Base-by-base conservation (phyloP, 2,329 filamentous ascomycete species). In the Phyllosticta paracitricarpa region DNA sequence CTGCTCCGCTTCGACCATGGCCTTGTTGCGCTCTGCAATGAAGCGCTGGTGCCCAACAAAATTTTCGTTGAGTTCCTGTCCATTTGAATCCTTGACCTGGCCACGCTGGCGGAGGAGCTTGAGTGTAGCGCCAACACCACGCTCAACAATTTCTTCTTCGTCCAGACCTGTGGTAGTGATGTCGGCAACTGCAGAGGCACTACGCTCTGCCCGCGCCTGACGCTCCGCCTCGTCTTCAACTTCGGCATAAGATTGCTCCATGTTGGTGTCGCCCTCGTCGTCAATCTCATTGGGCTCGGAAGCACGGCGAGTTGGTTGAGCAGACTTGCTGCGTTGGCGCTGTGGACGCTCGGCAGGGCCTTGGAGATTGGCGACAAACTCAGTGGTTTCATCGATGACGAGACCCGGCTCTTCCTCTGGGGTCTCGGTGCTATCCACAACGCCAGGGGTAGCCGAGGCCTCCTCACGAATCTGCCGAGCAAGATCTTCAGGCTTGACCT, bases 331-430 rank as follows among this genome's bases (percentile, higher is more conserved):
- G 74, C 81, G 69, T 71, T 81, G 76, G 10, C 81, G 68, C 33
- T 76, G 73, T 19, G 68, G 66, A 6, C 66, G 67, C 40, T 71
- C 68, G 2, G 77, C 82, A 14, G 87, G 84, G 62, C 87, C 88
- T 70, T 87, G 88, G 61, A 99, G 76, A 60, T 91, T 91, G 26
- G 91, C 88, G 30, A 99, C 89, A 68, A 99, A 99, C 68, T 96
- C 92, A 0, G 91, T 91, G 0, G 93, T 96, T 71, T 97, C 94
- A 63, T 97, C 93, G 62, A 99, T 92, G n/a, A 97, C 83, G 1
- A 99, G 79, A 1, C 91, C 93, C 2, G 78, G 79, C 57, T 82
- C 79, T 22, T 78, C 77, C 3, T 83, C 78, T 17, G 75, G 78
- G 2, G 81, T 77, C 25, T 82, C 81, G 57, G 87, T 84, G 30